Base-by-base conservation (phyloP, 2,329 filamentous ascomycete species). In the Aspergillus arachidicola region DNA sequence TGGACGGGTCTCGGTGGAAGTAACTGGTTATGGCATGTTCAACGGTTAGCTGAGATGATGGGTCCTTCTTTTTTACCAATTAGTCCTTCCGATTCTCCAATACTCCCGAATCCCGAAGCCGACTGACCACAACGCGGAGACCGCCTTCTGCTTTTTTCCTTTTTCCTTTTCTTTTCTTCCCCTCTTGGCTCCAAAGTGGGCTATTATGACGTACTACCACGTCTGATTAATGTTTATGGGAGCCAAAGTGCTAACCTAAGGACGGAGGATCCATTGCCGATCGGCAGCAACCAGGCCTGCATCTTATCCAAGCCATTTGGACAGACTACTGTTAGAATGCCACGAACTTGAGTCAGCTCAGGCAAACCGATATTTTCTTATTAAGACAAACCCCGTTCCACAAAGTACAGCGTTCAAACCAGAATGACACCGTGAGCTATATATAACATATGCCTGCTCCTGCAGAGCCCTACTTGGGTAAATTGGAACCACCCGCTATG, bases 1-100 rank as follows among this genome's bases (percentile, higher is more conserved):
- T 30, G 14, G 46, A 51, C 16, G 26, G 46, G 38, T 30, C 32
- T 54, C 51, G 19, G 51, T 34, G 51, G 14, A 16, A 21, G 5
- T 54, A 54, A 54, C 51, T 54, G 2, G 30, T 54, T 54, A 54
- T 36, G 51, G 51, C 28, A 54, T 54, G 32, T 54, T 54, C 28
- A 23, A 34, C 30, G 28, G 30, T 23, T 36, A 21, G 30, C 21
- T 12, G 6, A 51, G 23, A 28, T 30, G 38, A 41, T 41, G 38
- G 38, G 38, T 41, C 38, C 7, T 36, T 41, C n/a, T n/a, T 19
- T n/a, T 3, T n/a, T 41, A 19, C 38, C 38, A 41, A 41, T 41
- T 19, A 41, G 45, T 16, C 9, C 30, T 34, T 34, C 50, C 50
- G 50, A 53, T 53, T 53, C 28, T 34, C 11, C 28, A 53, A 32